Base-by-base conservation (phyloP, 2,329 filamentous ascomycete species). In the Beauveria australis region DNA sequence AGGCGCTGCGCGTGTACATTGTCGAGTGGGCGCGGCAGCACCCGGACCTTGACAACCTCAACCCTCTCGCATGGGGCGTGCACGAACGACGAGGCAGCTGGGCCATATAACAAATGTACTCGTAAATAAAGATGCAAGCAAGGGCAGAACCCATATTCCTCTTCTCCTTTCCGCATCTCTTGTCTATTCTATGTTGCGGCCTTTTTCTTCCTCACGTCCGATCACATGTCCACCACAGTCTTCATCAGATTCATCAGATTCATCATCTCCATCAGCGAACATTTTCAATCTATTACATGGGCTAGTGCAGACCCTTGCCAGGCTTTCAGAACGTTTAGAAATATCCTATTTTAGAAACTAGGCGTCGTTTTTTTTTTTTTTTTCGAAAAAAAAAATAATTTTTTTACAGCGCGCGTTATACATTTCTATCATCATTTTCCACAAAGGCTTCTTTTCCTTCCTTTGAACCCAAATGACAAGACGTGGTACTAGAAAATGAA, bases 21-120 rank as follows among this genome's bases (percentile, higher is more conserved):
- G 81, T 81, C 43, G 92, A 96, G 72, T 97, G 93, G 93, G 92
- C 89, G 26, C 81, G 88, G 61, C 92, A 96, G 73, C 90, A 95
- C 71, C 91, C 92, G 5, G 81, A 84, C 63, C 84, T 94, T 72
- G 80, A 85, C 66, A 77, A 79, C 61, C 78, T 84, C 64, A 79
- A 80, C 59, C 78, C 82, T 3, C 74, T 83, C 64, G 82, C 83
- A 5, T 91, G 88, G 88, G 89, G 88, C 14, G 83, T 89, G 53
- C 77, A 80, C 60, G 85, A 84, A 63, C 75, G 86, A 62, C 76
- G 84, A 69, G 88, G 89, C 60, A 91, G 88, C 67, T 92, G 89
- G 88, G 88, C 87, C 47, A 81, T 89, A 61, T 89, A 66, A 68
- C 41, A 40, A 26, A 30, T 44, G 33, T 44, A 24, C 24, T 28